Base-by-base conservation (phyloP, 1,284 basidiomycete species). In the Ganoderma boninense region DNA sequence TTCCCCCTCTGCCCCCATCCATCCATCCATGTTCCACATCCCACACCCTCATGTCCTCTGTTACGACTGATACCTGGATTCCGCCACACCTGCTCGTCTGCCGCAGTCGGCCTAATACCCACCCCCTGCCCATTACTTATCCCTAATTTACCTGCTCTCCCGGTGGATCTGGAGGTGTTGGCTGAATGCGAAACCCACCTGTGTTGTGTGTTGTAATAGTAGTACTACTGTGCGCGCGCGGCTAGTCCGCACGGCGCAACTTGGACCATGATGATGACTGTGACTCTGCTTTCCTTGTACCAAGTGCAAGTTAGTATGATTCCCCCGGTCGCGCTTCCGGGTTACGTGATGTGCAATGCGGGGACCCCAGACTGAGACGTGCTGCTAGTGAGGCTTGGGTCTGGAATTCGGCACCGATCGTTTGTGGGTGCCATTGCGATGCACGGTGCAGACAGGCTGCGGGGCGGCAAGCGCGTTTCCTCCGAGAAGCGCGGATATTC, bases 91-190 rank as follows among this genome's bases (percentile, higher is more conserved):
- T 57, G 54, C 29, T 35, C 32, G 18, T 57, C 54, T 29, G 54
- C 32, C 29, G 54, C 14, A 35, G 54, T 57, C 54, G 54, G 54
- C 13, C 54, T 57, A 57, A 57, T 57, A 20, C 52, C 23, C 52
- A 56, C 5, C 26, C 29, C 38, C 4, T 40, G 6, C 49, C 49
- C 23, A 4, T 54, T 54, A 54, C 54, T 57, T 57, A 57, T 57
- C 32, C 29, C 18, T 57, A 57, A 57, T 20, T 32, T 57, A 57
- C 54, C 4, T 20, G 32, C 29, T 14, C 23, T 57, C 23, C 54
- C 54, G 54, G 54, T 14, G 54, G 54, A 57, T 35, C 6, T 18
- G 16, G 54, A 57, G 54, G 54, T 57, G 54, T 14, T 10, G 32
- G 29, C 32, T 57, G 16, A 35, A 57, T 57, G 54, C 7, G 18